These are phyloP conservation scores for Aspergillus uvarum DNA, from an alignment of 2,329 filamentous ascomycete genomes.

Conservation along the genomic window DNA sequence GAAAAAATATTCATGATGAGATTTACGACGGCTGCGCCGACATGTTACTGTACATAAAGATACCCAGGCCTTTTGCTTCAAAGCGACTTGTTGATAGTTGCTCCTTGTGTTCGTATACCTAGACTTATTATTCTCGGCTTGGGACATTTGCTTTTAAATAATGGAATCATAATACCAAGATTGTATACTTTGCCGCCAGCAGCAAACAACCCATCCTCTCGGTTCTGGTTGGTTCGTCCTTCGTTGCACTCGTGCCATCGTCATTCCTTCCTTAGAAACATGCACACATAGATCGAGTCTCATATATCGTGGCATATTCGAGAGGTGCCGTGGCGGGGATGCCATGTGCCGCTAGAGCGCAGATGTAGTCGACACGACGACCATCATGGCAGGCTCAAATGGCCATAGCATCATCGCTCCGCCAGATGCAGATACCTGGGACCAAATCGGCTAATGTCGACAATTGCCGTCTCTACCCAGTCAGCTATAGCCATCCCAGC, in stretches of 20 bases:
- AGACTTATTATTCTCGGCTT: not conserved
- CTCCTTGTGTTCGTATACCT: not conserved
- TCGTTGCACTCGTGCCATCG: too few relatives aligned
- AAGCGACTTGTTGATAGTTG: constrained; percentile 2
- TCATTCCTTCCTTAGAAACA: too few relatives aligned
- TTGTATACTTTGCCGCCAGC: not conserved
- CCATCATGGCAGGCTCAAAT: too few relatives aligned
- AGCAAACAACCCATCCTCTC: too few relatives aligned
- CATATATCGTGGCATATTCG: too few relatives aligned
- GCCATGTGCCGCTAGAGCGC: too few relatives aligned
- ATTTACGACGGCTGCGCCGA: constrained; percentile 1
- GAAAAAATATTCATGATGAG: not conserved
- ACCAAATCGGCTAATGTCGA: not conserved
- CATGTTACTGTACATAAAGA: constrained; percentile 1
- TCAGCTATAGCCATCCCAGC: not conserved
- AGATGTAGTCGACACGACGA: too few relatives aligned
- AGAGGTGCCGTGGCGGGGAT: too few relatives aligned
- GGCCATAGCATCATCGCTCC: too few relatives aligned
- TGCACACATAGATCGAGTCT: too few relatives aligned
- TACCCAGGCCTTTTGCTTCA: not conserved
- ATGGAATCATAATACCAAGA: not conserved
- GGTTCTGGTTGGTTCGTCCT: too few relatives aligned
- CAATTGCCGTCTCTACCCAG: not conserved
- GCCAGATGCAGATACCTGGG: not conserved
- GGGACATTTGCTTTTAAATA: not conserved